Base-by-base conservation (phyloP, 495 filamentous ascomycete genomes). In the Penicillium atrosanguineum region DNA sequence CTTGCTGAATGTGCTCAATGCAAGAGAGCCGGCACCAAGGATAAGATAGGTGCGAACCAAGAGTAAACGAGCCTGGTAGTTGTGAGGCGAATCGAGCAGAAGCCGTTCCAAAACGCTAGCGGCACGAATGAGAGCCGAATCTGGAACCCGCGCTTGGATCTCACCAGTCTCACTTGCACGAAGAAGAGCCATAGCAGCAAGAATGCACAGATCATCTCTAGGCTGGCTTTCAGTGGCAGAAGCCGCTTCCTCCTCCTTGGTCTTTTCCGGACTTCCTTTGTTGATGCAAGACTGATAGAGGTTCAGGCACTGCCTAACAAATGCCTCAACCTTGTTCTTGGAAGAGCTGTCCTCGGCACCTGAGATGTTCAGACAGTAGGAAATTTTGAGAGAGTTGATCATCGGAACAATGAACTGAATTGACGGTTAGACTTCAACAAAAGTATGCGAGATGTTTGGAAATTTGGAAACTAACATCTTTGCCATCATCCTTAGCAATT, bases 141-240 rank as follows among this genome's bases (percentile, higher is more conserved):
- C 69, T 8, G 61, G 57, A 21, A 64, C 44, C 29, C 59, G 51
- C 28, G 59, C 50, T 20, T 63, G 48, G 7, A 25, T 49, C 7
- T 65, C 60, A 8, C 46, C 53, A 16, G 52, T 39, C 46, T 56
- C 55, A 46, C 59, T 65, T 11, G 80, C 63, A 19, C 69, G 75
- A 31, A 84, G 62, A 8, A 85, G 62, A 18, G 69, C 72, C 80
- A 83, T 84, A 16, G 78, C 74, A 34, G 81, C 79, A 49, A 86
- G 69, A 15, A 86, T 53, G 31, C 74, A 77, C 23, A 82, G 70
- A 48, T 85, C 81, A 55, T 84, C 83, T 40, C 75, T 79, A 9
- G 81, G 78, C 42, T 81, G 75, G 44, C 79, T 81, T 52, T 85
- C 82, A 34, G 79, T 83, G 3, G 67, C 64, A 25, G 70, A 64